These are phyloP conservation scores for Cyclanthera cordifolia DNA, from an alignment of 306 rosid species.

Conservation along the genomic window DNA sequence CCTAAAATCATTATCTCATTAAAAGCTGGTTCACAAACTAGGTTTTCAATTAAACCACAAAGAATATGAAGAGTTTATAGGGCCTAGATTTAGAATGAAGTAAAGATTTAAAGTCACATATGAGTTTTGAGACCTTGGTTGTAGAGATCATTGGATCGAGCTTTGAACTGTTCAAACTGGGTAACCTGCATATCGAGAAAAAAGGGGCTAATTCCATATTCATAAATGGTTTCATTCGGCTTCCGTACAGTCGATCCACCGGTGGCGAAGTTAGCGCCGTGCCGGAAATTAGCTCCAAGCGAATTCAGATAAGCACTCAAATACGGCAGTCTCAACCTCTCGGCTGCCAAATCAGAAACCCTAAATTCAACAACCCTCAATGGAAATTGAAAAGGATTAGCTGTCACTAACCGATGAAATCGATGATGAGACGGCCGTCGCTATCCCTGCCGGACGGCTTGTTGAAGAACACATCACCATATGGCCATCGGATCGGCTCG, in stretches of 20 bases:
- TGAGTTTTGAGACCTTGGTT: slow-evolving; percentile 37
- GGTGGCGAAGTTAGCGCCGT: slow-evolving; percentile 87
- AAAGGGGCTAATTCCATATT: slow-evolving; percentile 79
- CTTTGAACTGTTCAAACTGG: slow-evolving; percentile 56
- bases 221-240: slow-evolving; percentile 72
- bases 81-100: neutral
- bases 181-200: slow-evolving; percentile 65
- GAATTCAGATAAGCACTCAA: slow-evolving; percentile 86
- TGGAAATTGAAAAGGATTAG: neutral
- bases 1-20: neutral
- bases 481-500: slow-evolving; percentile 55
- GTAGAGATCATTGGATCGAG: slow-evolving; percentile 49
- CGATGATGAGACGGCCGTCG: slow-evolving; percentile 81
- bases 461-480: slow-evolving; percentile 57
- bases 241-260: slow-evolving; percentile 85
- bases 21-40: neutral
- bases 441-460: slow-evolving; percentile 63
- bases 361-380: neutral
- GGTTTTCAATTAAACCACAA: neutral
- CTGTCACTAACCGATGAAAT: slow-evolving; percentile 53
- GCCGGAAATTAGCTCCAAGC: slow-evolving; percentile 61
- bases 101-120: neutral
- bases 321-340: slow-evolving; percentile 55
- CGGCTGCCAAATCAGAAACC: slow-evolving; percentile 40
- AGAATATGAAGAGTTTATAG: neutral